Base-by-base conservation (phyloP, 768 basidiomycete species). In the Pisolithus sp. region DNA sequence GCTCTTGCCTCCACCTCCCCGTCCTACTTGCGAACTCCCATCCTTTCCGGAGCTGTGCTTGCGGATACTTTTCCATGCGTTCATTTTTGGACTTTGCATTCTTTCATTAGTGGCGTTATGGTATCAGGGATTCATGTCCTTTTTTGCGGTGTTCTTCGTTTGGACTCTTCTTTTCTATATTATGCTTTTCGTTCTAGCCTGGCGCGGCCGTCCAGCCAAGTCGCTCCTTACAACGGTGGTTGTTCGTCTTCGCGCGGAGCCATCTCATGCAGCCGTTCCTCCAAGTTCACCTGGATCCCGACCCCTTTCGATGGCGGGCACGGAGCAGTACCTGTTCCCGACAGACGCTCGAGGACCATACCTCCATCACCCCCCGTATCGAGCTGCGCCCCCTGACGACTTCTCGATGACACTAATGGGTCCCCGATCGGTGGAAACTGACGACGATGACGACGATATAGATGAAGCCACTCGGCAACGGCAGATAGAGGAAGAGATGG, bases 401-500 rank as follows among this genome's bases (percentile, higher is more conserved):
- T 65, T 69, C 60, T 62, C 70, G 50, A 54, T 67, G 51, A 55
- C 67, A 46, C 71, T 70, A 52, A 65, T 71, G 18, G 71, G 67
- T n/a, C 78, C 75, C 42, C 73, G 73, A 47, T 79, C 76, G 54
- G 72, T 71, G 45, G 81, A 79, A 31, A 75, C 74, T 7, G 84
- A 82, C 49, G 79, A 79, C 10, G 74, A 80, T 9, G 83, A 87
- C 18, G 83, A 85, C 28, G 85, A 87, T 44, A 72, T 85, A 50
- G 88, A 90, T 57, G 88, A 90, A 56, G 81, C 85, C 46, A 76
- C 81, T 12, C 74, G 82, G 53, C 88, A 89, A 64, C 75, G 81
- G 53, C 74, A 80, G 58, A 89, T 90, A 31, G 89, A 91, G 63
- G 83, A 85, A 52, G 89, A 91, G 67, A 87, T 92, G 78, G 81